A percentile compares a stretch with the other conserved stretches of the same genome.
Evolutionary conservation across 129 eudicot genomes (phyloP).

Genomic region (Arctium minus): DNA sequence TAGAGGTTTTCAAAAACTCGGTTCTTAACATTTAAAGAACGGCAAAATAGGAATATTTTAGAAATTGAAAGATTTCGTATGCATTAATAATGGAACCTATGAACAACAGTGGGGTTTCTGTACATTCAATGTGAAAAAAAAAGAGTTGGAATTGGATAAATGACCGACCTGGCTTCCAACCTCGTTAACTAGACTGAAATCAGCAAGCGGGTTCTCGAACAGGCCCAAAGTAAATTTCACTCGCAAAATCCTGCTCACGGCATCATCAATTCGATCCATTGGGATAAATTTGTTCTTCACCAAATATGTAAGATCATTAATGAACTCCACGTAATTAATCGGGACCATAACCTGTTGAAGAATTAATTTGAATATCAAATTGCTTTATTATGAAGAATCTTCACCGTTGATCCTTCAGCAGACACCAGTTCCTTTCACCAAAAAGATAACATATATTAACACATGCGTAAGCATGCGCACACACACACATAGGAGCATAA

Average conservation of each 20-base stretch:
- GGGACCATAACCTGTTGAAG: conserved; percentile 78
- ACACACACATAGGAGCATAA: background rate
- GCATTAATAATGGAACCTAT: no score
- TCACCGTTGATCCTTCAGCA: conserved; percentile 6
- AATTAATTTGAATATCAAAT: conserved; percentile 18
- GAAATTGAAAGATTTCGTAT: no score
- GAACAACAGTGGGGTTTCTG: no score
- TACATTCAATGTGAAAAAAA: no score
- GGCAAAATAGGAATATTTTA: background rate
- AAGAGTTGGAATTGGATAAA: background rate
- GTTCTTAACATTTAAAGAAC: background rate
- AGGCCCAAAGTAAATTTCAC: conserved; percentile 80
- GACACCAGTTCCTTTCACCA: background rate
- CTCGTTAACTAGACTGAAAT: conserved; percentile 62
- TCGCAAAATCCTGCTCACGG: conserved; percentile 70
- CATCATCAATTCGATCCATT: conserved; percentile 86
- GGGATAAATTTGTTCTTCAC: conserved; percentile 68
- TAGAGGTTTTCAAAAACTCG: background rate
- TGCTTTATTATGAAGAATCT: background rate
- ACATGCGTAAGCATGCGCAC: background rate
- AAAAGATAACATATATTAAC: background rate
- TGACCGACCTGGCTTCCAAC: conserved; percentile 71
- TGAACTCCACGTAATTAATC: conserved; percentile 61
- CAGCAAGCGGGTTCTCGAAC: conserved; percentile 81
- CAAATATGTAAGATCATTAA: conserved; percentile 59